Evolutionary conservation across 192 early-diverging fungal species (phyloP), one percentile per base, ranked within the genome.

Genomic region (Rhizoclosmatium globosum): DNA sequence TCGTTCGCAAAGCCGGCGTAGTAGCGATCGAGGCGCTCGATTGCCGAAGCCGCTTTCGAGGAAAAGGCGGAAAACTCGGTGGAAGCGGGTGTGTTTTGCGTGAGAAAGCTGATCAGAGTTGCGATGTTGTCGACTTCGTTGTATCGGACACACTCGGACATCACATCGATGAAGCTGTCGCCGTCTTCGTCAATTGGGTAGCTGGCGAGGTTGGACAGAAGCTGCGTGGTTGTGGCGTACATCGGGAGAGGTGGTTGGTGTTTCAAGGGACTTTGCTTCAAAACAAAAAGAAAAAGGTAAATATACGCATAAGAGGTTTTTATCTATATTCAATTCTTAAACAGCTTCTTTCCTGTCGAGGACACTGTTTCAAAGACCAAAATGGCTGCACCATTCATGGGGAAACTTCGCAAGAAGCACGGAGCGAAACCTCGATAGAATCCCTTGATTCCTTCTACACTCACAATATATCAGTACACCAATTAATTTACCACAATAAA

Each of bases 381-480:
- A 53, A 98, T 93, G n/a, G 95, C 96, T 38, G 93, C 93, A 47
- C 95, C 96, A 76, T 99, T 99, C 0, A 96, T 97, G 2, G 97
- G 97, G 83, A 99, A 99, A 2, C 94, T 91, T 43, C 97, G 89
- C 44, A 99, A 87, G 64, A 99, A 93, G 13, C 93, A 94, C 13
- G 95, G 96, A 13, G 93, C 66, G 80, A 97, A 97, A 38, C 97
- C 95, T 73, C 94, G 87, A 83, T 96, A 96, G 77, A 98, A 98
- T 4, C 95, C 97, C 56, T 79, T 79, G 13, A 94, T 42, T 2
- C 97, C 95, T 74, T 94, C 94, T 64, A 83, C 75, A 65, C 3
- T 53, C n/a, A 58, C 21, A 82, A 38, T 65, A 3, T 39, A 39
- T 44, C 11, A 48, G n/a, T n/a, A 74, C 11, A 31, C 13, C 19